phyloP scores from a whole-genome alignment of 2,329 filamentous ascomycete species.

The Aureobasidium melanogenum region DNA sequence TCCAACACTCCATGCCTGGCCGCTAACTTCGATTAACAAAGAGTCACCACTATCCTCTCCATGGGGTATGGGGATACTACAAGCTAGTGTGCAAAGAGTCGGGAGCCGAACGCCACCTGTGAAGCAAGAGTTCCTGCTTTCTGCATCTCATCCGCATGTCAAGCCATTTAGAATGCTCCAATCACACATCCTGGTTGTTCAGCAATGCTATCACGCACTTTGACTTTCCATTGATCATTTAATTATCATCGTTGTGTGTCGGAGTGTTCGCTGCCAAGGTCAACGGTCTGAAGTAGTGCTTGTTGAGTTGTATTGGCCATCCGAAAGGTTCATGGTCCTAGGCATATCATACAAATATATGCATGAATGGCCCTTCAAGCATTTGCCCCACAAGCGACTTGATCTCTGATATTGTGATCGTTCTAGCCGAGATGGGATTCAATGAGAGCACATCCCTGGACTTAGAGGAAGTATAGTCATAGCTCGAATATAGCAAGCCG shows the following conservation, averaged over 20 bases:
- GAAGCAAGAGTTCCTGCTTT: neutral
- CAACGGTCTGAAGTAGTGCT: neutral
- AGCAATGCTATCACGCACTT: neutral
- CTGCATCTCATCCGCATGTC: neutral
- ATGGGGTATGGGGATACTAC: neutral
- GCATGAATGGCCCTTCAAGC: neutral
- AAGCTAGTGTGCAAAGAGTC: neutral
- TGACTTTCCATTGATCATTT: neutral
- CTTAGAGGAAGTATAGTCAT: neutral
- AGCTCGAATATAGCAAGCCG: neutral
- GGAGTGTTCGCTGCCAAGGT: neutral
- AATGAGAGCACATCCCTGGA: neutral
- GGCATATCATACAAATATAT: neutral
- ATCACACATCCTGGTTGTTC: too few species aligned
- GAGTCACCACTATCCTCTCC: neutral
- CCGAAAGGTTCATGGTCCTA: neutral
- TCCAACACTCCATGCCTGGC: neutral
- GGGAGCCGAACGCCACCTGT: neutral
- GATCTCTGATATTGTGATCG: neutral
- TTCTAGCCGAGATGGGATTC: neutral
- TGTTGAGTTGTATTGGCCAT: neutral
- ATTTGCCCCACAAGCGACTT: neutral
- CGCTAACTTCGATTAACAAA: neutral
- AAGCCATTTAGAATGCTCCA: neutral
- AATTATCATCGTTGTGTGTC: neutral